phyloP scores from a whole-genome alignment of 129 eudicot genomes.

The Flaveria trinervia region DNA sequence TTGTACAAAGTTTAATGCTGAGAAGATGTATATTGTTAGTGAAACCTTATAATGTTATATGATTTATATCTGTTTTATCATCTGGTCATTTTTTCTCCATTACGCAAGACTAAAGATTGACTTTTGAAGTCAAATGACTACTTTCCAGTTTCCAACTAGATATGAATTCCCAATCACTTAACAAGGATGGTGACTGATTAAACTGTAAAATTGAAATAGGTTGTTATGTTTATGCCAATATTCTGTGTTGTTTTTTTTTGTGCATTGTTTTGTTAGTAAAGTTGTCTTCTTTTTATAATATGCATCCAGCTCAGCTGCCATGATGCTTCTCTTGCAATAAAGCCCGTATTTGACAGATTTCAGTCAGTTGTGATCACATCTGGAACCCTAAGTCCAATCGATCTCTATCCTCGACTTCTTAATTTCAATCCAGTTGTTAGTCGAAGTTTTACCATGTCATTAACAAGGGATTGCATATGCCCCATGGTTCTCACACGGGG shows the following conservation, averaged over 20 bases:
- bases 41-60: neutral
- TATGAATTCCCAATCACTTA: neutral
- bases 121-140: conserved; percentile 23
- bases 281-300: conserved; percentile 9
- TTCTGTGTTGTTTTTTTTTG: conserved; percentile 3
- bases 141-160: neutral
- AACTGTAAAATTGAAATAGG: conserved; percentile 1
- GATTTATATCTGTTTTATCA: neutral
- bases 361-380: conserved; percentile 97
- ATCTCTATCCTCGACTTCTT: conserved; percentile 94
- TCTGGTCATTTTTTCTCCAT: neutral
- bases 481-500: conserved; percentile 99
- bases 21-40: conserved; percentile 4
- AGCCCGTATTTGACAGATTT: conserved; percentile 96
- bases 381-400: conserved; percentile 96
- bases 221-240: conserved; percentile 4
- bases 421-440: conserved; percentile 98
- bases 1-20: neutral
- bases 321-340: conserved; percentile 99
- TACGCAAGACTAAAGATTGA: conserved; percentile 4
- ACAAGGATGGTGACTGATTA: conserved; percentile 6
- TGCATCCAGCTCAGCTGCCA: conserved; percentile 87
- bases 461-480: conserved; percentile 98
- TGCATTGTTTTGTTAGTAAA: conserved; percentile 7
- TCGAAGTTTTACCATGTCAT: conserved; percentile 96